Percentiles rank a stretch among this genome's conserved stretches.
These are phyloP conservation scores for Populus simonii DNA, from an alignment of 345 rosid genomes.

Conservation along the genomic window DNA sequence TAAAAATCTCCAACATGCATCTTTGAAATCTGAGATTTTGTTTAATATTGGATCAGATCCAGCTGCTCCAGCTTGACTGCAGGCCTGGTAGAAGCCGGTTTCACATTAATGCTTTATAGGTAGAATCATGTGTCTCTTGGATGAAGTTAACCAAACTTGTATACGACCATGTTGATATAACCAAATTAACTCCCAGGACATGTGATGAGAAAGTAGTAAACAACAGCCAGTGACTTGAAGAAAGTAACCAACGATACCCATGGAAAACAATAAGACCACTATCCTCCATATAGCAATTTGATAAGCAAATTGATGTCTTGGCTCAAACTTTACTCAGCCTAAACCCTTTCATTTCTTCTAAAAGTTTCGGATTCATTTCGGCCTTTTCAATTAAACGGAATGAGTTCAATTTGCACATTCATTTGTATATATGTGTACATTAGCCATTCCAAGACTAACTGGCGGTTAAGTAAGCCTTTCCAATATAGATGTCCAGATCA, in stretches of 20 bases:
- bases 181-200: background rate
- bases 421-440: background rate
- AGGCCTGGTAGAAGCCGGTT: slow-evolving; percentile 55
- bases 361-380: background rate
- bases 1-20: slow-evolving; percentile 96
- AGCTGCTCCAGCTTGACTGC: slow-evolving; percentile 69
- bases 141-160: slow-evolving; percentile 9
- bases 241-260: background rate
- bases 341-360: background rate
- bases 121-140: slow-evolving; percentile 8
- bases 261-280: background rate
- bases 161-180: background rate
- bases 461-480: background rate
- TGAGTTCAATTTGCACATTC: background rate
- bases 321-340: background rate
- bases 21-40: slow-evolving; percentile 59
- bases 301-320: background rate
- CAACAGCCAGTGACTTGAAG: background rate
- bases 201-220: background rate
- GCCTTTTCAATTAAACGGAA: background rate
- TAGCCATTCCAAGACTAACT: background rate
- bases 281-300: background rate
- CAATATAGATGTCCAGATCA: background rate
- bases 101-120: slow-evolving; percentile 21
- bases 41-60: slow-evolving; percentile 68